Base-by-base conservation (phyloP, 2,329 filamentous ascomycete genomes). In the Cadophora malorum region DNA sequence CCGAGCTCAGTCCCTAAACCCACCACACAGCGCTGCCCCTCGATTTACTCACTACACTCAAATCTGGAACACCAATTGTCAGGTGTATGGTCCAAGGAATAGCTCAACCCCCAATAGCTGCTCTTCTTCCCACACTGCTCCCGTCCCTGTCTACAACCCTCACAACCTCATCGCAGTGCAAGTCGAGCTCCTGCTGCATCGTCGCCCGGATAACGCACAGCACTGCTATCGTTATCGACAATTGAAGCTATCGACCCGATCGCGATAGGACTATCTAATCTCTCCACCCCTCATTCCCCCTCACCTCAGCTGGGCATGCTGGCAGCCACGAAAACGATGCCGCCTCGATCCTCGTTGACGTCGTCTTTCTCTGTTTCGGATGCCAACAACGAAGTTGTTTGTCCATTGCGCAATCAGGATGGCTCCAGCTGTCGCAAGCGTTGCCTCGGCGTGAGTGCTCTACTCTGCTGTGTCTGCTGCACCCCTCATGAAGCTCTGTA, bases 371-470 rank as follows among this genome's bases (percentile, higher is more conserved):
- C 93, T 74, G 92, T 97, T 77, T 92, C 92, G 76, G 93, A 97
- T 84, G 88, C 91, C 80, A 95, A 92, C 81, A 96, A 96, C 81
- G 95, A 98, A 83, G 96, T 99, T 79, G 92, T 97, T 78, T 99
- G 96, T 82, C 96, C 96, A 74, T 85, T 99, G 81, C 90, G 90
- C 78, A 97, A 97, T 79, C 94, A 97, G 79, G 96, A 99, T 88
- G 93, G 93, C 80, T 97, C 94, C 74, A 93, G 91, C 83, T 99
- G 96, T 85, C 91, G 95, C 80, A 99, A 99, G 85, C 89, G 95
- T 85, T 99, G 96, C 84, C 90, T 97, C 79, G 96, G 96, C 82
- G 96, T 98, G 87, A 93, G 94, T 96, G 74, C 69, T 70, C 74
- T 75, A 67, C 73, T 73, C 72, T 76, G 72, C 73, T 73, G 68